phyloP scores from a whole-genome alignment of 1,139 yeast genomes.

The Nematodospora anomalae region DNA sequence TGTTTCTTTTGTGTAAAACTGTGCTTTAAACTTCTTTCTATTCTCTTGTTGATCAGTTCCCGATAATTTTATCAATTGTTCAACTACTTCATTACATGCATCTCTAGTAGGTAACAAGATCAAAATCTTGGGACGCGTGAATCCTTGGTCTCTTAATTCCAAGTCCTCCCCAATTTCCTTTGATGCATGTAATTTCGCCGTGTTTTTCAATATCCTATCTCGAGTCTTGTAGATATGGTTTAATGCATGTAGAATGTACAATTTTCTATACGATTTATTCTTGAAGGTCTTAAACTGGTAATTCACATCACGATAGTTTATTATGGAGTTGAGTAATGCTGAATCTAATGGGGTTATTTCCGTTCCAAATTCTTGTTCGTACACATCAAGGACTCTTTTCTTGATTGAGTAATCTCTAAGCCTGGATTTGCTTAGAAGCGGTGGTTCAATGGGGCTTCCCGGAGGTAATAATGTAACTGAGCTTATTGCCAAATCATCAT shows the following conservation, averaged over 20 bases:
- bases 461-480: conserved; percentile 33
- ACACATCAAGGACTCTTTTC: conserved; percentile 32
- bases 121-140: conserved; percentile 87
- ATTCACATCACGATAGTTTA: conserved; percentile 71
- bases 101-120: conserved; percentile 84
- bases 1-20: conserved; percentile 60
- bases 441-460: conserved; percentile 19
- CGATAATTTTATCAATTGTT: conserved; percentile 58
- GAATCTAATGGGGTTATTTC: conserved; percentile 25
- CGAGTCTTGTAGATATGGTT: conserved; percentile 88
- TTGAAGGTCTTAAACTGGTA: conserved; percentile 50
- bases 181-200: conserved; percentile 51
- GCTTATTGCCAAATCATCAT: conserved; percentile 22
- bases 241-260: conserved; percentile 69
- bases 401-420: conserved; percentile 24
- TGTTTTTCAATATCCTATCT: conserved; percentile 76
- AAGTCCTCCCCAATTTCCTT: conserved; percentile 48
- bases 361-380: conserved; percentile 18
- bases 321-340: conserved; percentile 54
- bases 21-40: conserved; percentile 68
- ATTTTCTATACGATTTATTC: conserved; percentile 55
- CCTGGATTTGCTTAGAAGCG: conserved; percentile 11
- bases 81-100: conserved; percentile 70
- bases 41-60: conserved; percentile 80
- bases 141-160: conserved; percentile 89